Evolutionary conservation across 1,284 basidiomycete species (phyloP).

Genomic region (Flammula alnicola): DNA sequence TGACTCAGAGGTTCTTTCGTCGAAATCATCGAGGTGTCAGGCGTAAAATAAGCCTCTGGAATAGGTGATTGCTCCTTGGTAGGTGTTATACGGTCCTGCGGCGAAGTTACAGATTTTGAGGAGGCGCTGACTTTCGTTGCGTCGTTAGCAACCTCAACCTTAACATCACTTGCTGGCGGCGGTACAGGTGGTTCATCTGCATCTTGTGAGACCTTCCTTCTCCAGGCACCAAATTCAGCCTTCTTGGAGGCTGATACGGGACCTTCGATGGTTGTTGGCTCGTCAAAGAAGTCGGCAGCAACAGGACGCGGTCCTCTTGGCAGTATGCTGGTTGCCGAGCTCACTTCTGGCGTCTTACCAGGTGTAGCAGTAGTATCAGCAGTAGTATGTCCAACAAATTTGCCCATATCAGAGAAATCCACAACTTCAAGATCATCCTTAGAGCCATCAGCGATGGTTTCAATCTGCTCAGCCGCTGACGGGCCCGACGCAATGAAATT

Average conservation of each 20-base stretch:
- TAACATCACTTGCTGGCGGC: conserved; percentile 9
- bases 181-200: conserved; percentile 8
- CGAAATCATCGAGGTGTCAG: conserved; percentile 10
- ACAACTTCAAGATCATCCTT: conserved; percentile 74
- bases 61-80: conserved; percentile 10
- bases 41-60: conserved; percentile 3
- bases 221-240: conserved; percentile 48
- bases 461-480: conserved; percentile 49
- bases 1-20: conserved; percentile 22
- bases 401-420: conserved; percentile 77
- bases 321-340: conserved; percentile 6
- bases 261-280: conserved; percentile 23
- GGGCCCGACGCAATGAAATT: conserved; percentile 42
- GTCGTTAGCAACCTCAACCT: conserved; percentile 8
- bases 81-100: conserved; percentile 10
- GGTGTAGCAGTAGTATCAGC: conserved; percentile 27
- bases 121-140: conserved; percentile 2
- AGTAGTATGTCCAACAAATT: conserved; percentile 58
- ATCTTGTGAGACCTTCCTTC: conserved; percentile 40
- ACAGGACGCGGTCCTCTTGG: conserved; percentile 47
- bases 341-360: conserved; percentile 20
- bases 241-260: conserved; percentile 28
- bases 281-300: conserved; percentile 74
- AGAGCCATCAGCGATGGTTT: conserved; percentile 49
- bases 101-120: conserved; percentile 1